Percentiles rank a stretch among this genome's conserved stretches.
Evolutionary conservation across 2,329 filamentous ascomycete genomes (phyloP).

Genomic region (Xylaria arbuscula): DNA sequence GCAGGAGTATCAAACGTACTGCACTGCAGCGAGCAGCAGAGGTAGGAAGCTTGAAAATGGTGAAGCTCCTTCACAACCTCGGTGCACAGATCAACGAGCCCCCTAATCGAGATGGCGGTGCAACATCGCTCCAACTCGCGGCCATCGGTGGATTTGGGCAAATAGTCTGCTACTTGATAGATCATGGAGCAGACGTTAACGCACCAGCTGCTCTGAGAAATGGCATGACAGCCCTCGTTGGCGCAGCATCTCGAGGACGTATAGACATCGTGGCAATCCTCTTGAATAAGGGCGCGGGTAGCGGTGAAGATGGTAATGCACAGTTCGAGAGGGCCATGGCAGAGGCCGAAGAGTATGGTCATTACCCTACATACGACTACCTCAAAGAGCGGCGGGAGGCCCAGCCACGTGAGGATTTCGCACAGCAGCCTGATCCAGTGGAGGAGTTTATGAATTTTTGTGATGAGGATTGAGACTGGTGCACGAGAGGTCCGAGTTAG

Average conservation of each 20-base stretch:
- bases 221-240: constrained; percentile 3
- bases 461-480: background rate
- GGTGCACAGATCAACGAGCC: background rate
- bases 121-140: background rate
- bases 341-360: background rate
- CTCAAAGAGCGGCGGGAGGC: background rate
- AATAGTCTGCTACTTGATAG: background rate
- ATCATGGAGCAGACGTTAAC: background rate
- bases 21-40: constrained; percentile 3
- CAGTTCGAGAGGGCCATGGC: background rate
- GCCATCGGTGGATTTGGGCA: background rate
- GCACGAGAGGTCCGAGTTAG: background rate
- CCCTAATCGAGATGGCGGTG: background rate
- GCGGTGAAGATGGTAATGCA: background rate
- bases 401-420: background rate
- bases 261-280: constrained; percentile 4
- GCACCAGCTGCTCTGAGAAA: background rate
- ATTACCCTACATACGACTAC: background rate
- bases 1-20: background rate
- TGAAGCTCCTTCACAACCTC: background rate
- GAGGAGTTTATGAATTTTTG: background rate
- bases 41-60: background rate
- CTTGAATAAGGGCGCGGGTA: background rate
- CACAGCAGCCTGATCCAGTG: background rate
- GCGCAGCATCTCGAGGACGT: background rate